Percentiles rank a stretch among this genome's conserved stretches.
phyloP scores from a whole-genome alignment of 176 grass and related monocot species.

The Oryza longistaminata region DNA sequence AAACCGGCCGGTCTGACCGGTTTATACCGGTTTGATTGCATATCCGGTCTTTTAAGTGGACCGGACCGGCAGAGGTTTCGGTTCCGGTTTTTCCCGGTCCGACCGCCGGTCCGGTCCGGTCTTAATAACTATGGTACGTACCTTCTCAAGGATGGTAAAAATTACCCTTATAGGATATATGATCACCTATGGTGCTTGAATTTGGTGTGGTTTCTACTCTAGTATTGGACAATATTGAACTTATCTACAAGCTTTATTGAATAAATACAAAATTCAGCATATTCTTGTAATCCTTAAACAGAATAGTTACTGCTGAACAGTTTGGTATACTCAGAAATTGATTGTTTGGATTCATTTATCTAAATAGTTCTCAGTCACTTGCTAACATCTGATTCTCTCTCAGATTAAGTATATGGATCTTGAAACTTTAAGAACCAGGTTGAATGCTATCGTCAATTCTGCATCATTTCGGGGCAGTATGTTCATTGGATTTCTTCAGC shows the following conservation, averaged over 20 bases:
- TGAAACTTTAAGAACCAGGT: constrained; percentile 25
- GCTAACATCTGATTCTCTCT: constrained; percentile 24
- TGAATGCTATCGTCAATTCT: constrained; percentile 32
- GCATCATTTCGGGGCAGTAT: neutral
- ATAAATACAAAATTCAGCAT: constrained; percentile 1
- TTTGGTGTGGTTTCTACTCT: neutral
- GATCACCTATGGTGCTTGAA: neutral
- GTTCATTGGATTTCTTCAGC: constrained; percentile 18
- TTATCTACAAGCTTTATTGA: neutral
- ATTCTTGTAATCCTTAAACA: constrained; percentile 9
- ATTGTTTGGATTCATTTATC: neutral
- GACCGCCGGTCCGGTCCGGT: no score
- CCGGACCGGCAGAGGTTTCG: no score
- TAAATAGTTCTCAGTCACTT: constrained; percentile 20
- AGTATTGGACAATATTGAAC: neutral
- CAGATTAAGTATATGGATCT: constrained; percentile 48
- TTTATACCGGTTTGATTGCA: no score
- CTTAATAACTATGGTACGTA: no score
- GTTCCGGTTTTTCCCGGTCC: no score
- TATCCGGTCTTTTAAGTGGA: no score
- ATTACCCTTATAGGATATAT: neutral
- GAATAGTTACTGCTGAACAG: neutral
- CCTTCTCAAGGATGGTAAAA: no score
- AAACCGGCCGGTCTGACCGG: no score
- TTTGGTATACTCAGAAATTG: neutral